These are phyloP conservation scores for Aquilaria yunnanensis DNA, from an alignment of 345 rosid species.

Conservation along the genomic window DNA sequence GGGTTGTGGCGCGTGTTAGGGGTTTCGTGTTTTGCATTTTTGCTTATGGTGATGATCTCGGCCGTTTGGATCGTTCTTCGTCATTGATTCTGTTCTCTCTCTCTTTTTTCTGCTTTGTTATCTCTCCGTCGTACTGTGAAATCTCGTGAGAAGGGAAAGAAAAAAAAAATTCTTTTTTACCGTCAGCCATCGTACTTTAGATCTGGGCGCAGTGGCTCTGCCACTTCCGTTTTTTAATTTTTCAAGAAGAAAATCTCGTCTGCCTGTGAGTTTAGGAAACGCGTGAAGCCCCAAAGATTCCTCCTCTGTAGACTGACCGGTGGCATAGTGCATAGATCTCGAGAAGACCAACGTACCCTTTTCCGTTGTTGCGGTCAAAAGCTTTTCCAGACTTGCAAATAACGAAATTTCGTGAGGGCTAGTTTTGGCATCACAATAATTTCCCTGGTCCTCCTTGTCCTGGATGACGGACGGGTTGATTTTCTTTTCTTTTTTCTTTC, in stretches of 20 bases:
- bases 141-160: neutral
- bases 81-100: neutral
- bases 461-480: too few species aligned
- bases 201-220: conserved; percentile 23
- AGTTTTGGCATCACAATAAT: neutral
- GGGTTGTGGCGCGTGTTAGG: too few species aligned
- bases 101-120: neutral
- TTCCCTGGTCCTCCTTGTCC: neutral
- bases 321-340: conserved; percentile 32
- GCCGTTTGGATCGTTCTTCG: too few species aligned
- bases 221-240: neutral
- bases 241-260: conserved; percentile 1
- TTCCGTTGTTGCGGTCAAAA: too few species aligned
- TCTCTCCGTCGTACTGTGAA: neutral
- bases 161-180: conserved; percentile 8
- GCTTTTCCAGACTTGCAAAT: neutral
- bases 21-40: too few species aligned
- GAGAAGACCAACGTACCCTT: conserved; percentile 24
- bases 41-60: too few species aligned
- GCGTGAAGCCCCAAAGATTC: conserved; percentile 29
- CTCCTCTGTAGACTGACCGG: conserved; percentile 3
- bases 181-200: conserved; percentile 14
- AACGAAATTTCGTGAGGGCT: conserved; percentile 1
- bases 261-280: conserved; percentile 4
- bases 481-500: too few species aligned